Base-by-base conservation (phyloP, 345 rosid genomes). In the Moricandia moricandioides region DNA sequence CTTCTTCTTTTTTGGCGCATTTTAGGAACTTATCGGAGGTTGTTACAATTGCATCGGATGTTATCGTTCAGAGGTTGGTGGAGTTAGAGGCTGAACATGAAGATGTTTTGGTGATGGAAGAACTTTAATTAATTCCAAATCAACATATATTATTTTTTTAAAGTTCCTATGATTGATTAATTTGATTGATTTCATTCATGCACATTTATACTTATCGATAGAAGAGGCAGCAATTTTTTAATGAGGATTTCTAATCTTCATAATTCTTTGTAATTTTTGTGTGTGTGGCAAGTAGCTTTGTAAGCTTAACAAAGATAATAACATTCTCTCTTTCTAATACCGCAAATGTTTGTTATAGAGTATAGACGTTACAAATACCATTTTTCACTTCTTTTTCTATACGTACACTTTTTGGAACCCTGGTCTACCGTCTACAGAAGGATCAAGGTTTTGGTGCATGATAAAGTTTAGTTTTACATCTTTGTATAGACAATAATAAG, bases 21-120 rank as follows among this genome's bases (percentile, higher is more conserved):
- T 45, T 7, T 62, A 90, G 96, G 85, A 86, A 86, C 51, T 81
- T 81, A 82, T 82, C 86, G 6, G 91, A 90, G 10, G 87, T 90
- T 47, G 88, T 85, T 37, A 86, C 88, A 57, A 64, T 29, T 58
- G 82, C 96, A 35, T 76, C 91, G 1, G 91, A 90, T 52, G 84
- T 81, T 69, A 81, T 90, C 14, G 87, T 90, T 8, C 65, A 80
- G 30, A 86, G 85, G 51, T 75, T 90, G 51, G 64, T 75, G 27
- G 93, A 90, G 78, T 75, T 90, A 43, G 86, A 86, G 68, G 66
- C 17, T 39, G 79, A 85, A 56, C 80, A 80, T 63, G 74, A 24
- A 65, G 56, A 51, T 66, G 0, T 60, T 4, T 9, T 66, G 58
- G 69, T 18, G 14, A 58, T 71, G 26, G 67, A 45, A 33, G 51